Conservation (phyloP, 2,329 filamentous ascomycete genomes). For the Trichoderma citrinoviride region DNA sequence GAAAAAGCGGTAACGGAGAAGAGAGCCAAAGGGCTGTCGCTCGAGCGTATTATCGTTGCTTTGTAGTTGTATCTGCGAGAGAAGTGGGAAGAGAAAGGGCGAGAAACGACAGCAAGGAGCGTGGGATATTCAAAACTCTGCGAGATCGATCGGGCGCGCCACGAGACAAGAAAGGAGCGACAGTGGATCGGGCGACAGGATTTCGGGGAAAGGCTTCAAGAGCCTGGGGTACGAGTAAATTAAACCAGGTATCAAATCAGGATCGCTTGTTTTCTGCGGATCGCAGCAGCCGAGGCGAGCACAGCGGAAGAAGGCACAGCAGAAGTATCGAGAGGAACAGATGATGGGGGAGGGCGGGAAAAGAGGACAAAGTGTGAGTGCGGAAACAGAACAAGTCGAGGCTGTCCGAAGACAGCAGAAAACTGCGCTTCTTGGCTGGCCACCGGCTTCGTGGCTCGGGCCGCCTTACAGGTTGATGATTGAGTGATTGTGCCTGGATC, state of each 20-base stretch:
- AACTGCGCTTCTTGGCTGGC: not conserved
- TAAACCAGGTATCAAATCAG: not conserved
- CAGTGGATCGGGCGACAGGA: slow-evolving; percentile 6
- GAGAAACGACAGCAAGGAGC: not conserved
- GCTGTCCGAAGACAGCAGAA: slow-evolving; percentile 7
- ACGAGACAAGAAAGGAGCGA: slow-evolving; percentile 21
- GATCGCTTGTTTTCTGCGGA: not conserved
- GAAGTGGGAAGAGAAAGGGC: not conserved
- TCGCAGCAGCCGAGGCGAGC: slow-evolving; percentile 11
- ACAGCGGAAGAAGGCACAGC: no score
- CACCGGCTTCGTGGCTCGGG: slow-evolving; percentile 15
- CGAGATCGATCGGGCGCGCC: slow-evolving; percentile 17
- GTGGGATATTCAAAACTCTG: not conserved
- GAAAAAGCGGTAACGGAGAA: not conserved
- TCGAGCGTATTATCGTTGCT: not conserved
- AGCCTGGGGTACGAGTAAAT: no score
- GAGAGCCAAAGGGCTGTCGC: not conserved
- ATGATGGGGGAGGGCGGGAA: no score
- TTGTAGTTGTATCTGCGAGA: not conserved
- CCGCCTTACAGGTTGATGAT: slow-evolving; percentile 5
- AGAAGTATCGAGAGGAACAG: no score
- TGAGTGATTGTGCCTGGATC: no score
- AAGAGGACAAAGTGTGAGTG: not conserved
- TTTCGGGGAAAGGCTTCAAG: not conserved
- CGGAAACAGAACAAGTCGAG: not conserved